These are phyloP conservation scores for Bombardia bombarda DNA, from an alignment of 495 filamentous ascomycete genomes.

Conservation along the genomic window DNA sequence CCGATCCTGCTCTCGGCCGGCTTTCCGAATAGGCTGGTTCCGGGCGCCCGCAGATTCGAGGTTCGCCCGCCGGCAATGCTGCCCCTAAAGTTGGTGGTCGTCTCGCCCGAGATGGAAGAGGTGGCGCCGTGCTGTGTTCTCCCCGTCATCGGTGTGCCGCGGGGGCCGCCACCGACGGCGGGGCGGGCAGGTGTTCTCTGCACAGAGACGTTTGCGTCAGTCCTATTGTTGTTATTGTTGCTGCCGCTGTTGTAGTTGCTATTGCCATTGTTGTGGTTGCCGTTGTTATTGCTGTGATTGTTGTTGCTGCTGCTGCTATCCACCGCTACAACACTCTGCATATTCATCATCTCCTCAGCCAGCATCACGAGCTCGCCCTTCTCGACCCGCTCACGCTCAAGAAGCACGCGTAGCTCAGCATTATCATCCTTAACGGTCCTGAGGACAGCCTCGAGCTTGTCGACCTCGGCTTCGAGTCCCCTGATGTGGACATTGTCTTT, in stretches of 20 bases:
- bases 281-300: constrained; percentile 5
- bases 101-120: neutral
- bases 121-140: neutral
- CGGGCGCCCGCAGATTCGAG: constrained; percentile 38
- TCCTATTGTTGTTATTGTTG: constrained; percentile 1
- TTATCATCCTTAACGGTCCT: constrained; percentile 57
- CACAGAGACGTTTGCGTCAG: neutral
- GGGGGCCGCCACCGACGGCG: neutral
- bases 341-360: constrained; percentile 80
- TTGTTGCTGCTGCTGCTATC: constrained; percentile 4
- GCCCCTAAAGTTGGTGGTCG: constrained; percentile 6
- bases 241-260: neutral
- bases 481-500: constrained; percentile 44
- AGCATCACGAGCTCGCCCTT: constrained; percentile 90
- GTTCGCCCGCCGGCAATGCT: constrained; percentile 17
- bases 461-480: constrained; percentile 57
- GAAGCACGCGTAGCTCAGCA: constrained; percentile 50
- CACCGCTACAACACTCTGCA: constrained; percentile 33
- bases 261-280: neutral
- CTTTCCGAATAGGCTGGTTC: constrained; percentile 6
- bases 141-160: neutral
- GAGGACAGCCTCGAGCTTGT: constrained; percentile 63
- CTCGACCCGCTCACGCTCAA: constrained; percentile 76
- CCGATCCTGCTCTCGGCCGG: constrained; percentile 35
- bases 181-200: neutral